Percentiles rank a stretch among this genome's conserved stretches.
phyloP scores from a whole-genome alignment of 1,284 basidiomycete genomes.

The Trichosporon sp. region DNA sequence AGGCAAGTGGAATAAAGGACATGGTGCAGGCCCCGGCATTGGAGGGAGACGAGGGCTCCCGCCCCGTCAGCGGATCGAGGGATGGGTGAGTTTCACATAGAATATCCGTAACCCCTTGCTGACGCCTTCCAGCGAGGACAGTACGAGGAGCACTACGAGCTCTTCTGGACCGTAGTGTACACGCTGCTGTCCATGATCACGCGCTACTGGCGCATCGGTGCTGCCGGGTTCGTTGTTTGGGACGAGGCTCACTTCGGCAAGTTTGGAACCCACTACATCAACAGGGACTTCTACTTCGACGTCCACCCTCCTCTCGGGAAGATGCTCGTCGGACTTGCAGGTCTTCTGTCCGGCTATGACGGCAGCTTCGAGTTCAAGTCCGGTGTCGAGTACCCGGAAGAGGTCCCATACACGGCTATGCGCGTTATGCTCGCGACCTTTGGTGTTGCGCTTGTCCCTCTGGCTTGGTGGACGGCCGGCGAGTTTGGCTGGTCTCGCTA shows the following conservation, averaged over 20 bases:
- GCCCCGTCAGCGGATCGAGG: conserved; percentile 35
- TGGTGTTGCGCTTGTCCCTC: conserved; percentile 89
- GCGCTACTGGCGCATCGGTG: conserved; percentile 90
- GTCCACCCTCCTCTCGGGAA: conserved; percentile 98
- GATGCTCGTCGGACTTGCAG: conserved; percentile 94
- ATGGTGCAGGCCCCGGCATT: conserved; percentile 39
- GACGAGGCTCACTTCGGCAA: conserved; percentile 99
- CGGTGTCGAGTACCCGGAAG: conserved; percentile 74
- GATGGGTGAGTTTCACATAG: conserved; percentile 32
- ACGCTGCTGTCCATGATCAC: conserved; percentile 91
- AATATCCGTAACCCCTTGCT: background rate
- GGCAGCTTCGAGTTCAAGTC: conserved; percentile 93
- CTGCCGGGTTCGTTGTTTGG: conserved; percentile 83
- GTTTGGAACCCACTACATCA: conserved; percentile 86
- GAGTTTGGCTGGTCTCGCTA: conserved; percentile 87
- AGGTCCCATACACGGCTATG: conserved; percentile 90
- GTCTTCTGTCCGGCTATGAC: conserved; percentile 83
- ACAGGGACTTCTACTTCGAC: conserved; percentile 53
- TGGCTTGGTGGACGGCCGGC: conserved; percentile 95
- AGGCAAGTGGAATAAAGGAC: conserved; percentile 44
- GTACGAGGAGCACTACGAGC: conserved; percentile 72
- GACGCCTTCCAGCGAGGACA: conserved; percentile 59
- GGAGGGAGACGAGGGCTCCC: conserved; percentile 40
- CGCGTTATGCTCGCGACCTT: conserved; percentile 89
- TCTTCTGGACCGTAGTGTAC: conserved; percentile 77